Conservation (phyloP, 75 land plant genomes). For the Azolla pinnata region DNA sequence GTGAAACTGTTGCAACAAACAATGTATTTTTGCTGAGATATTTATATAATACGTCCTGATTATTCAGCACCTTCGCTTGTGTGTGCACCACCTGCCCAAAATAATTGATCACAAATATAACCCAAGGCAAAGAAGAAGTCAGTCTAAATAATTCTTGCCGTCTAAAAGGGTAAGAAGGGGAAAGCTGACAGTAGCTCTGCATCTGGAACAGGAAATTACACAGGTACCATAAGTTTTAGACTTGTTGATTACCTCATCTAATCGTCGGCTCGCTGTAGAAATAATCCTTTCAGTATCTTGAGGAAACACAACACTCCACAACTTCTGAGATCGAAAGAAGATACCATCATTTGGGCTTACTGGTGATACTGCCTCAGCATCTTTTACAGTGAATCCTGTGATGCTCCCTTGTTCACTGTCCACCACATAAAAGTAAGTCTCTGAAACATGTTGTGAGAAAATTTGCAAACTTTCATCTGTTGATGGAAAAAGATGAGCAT, state of each 20-base stretch:
- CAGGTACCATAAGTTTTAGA: no score
- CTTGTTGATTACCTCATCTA: conserved; percentile 93
- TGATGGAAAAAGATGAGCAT: conserved; percentile 69
- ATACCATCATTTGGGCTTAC: conserved; percentile 36
- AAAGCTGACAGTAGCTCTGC: no score
- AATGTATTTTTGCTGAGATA: conserved; percentile 76
- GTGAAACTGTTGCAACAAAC: conserved; percentile 89
- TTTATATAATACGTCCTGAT: conserved; percentile 87
- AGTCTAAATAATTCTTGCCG: no score
- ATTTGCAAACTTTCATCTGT: conserved; percentile 51
- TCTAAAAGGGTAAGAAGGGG: no score
- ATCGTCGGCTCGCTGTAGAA: conserved; percentile 52
- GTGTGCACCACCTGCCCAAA: conserved; percentile 75
- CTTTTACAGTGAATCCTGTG: conserved; percentile 47
- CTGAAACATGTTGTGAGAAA: conserved; percentile 43
- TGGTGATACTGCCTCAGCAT: conserved; percentile 15
- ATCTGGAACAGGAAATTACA: no score
- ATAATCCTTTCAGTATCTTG: conserved; percentile 65
- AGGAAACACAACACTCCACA: conserved; percentile 91
- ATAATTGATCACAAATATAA: no score
- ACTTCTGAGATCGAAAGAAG: conserved; percentile 46
- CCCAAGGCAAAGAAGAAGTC: no score
- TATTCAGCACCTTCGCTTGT: conserved; percentile 76
- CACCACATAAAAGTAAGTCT: conserved; percentile 68
- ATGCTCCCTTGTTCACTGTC: conserved; percentile 57